Evolutionary conservation across 768 basidiomycete genomes (phyloP).

Genomic region (Hortiboletus campestris): DNA sequence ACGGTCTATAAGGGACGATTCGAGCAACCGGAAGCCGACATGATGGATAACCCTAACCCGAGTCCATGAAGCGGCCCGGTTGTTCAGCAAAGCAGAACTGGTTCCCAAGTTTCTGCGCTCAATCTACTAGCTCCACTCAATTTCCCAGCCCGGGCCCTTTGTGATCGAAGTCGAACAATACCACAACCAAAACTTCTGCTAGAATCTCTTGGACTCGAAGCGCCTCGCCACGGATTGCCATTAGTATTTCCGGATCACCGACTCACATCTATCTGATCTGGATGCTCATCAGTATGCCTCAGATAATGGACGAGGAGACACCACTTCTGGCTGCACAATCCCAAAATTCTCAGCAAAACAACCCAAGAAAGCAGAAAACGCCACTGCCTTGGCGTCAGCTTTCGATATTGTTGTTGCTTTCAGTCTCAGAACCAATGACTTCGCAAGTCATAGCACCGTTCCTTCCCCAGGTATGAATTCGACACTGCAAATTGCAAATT

Average conservation of each 20-base stretch:
- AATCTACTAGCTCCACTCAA: too few species aligned
- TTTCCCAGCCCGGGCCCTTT: not conserved
- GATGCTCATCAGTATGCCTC: slow-evolving; percentile 3
- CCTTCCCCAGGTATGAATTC: slow-evolving; percentile 51
- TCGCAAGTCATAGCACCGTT: slow-evolving; percentile 75
- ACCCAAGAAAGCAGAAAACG: slow-evolving; percentile 36
- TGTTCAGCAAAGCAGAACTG: not conserved
- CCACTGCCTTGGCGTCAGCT: slow-evolving; percentile 72
- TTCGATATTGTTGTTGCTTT: slow-evolving; percentile 62
- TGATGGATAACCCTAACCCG: slow-evolving; percentile 1
- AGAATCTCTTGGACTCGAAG: not conserved
- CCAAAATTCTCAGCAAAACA: slow-evolving; percentile 5
- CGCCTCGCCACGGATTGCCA: not conserved
- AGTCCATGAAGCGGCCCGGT: not conserved
- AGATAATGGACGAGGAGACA: slow-evolving; percentile 54
- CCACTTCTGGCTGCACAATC: slow-evolving; percentile 43
- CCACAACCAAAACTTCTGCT: not conserved
- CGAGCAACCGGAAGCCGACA: not conserved
- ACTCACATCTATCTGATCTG: not conserved
- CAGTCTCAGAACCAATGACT: slow-evolving; percentile 73
- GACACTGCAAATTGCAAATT: not conserved
- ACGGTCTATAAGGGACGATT: not conserved
- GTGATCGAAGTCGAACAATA: not conserved
- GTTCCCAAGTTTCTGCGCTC: too few species aligned
- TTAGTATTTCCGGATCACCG: not conserved